Percentiles rank a stretch among this genome's conserved stretches.
phyloP scores from a whole-genome alignment of 2,329 filamentous ascomycete species.

The Metarhizium robertsii region DNA sequence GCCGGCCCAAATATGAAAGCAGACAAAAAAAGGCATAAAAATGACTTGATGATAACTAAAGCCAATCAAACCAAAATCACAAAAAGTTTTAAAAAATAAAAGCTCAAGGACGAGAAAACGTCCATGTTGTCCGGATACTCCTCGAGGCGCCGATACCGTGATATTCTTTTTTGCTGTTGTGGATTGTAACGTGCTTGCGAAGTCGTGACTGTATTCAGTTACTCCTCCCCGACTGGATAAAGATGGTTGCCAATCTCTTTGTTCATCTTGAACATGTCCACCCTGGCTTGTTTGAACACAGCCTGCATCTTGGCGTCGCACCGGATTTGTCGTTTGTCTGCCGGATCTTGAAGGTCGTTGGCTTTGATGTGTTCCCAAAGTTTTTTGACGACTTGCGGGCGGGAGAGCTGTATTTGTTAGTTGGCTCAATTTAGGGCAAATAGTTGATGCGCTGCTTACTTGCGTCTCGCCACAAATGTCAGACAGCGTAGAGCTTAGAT shows the following conservation, averaged over 20 bases:
- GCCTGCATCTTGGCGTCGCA: slow-evolving; percentile 89
- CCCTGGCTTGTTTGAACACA: slow-evolving; percentile 81
- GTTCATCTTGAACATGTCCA: slow-evolving; percentile 99
- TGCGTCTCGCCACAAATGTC: slow-evolving; percentile 61
- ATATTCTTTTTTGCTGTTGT: background rate
- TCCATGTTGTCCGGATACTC: slow-evolving; percentile 4
- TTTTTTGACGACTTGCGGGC: slow-evolving; percentile 91
- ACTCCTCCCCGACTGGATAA: slow-evolving; percentile 69
- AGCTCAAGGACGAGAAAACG: background rate
- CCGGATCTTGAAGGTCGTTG: slow-evolving; percentile 80
- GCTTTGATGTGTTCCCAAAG: slow-evolving; percentile 93
- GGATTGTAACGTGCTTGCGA: background rate
- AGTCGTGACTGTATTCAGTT: slow-evolving; percentile 2
- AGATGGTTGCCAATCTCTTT: slow-evolving; percentile 86
- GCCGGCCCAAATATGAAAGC: slow-evolving; percentile 4
- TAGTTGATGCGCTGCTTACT: slow-evolving; percentile 31
- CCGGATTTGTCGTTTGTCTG: slow-evolving; percentile 81
- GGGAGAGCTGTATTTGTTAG: slow-evolving; percentile 57
- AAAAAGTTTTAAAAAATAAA: background rate
- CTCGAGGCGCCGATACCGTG: slow-evolving; percentile 8
- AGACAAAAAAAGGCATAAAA: background rate
- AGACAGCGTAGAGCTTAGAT: slow-evolving; percentile 59
- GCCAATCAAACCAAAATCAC: background rate
- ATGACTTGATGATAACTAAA: too few species aligned
- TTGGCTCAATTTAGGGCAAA: background rate